phyloP scores from a whole-genome alignment of 768 basidiomycete species.

The Leccinum olivaceopallidum region DNA sequence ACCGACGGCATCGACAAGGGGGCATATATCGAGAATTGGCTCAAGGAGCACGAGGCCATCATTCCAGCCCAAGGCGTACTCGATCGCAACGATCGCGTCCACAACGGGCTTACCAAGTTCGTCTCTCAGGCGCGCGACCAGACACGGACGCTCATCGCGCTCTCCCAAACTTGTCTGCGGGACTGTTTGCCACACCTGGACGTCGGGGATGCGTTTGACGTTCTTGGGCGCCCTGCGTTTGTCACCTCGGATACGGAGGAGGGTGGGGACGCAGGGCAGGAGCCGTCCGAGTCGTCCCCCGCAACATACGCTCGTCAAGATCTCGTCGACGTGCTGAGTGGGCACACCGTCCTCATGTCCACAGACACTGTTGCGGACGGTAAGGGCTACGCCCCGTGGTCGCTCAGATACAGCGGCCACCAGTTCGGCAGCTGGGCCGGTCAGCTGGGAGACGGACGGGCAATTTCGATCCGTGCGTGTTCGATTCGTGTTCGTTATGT shows the following conservation, averaged over 20 bases:
- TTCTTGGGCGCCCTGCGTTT: slow-evolving; percentile 64
- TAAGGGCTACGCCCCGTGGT: slow-evolving; percentile 62
- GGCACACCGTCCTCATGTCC: slow-evolving; percentile 66
- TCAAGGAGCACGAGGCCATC: slow-evolving; percentile 62
- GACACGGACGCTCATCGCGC: slow-evolving; percentile 61
- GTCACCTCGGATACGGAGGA: slow-evolving; percentile 28
- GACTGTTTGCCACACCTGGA: slow-evolving; percentile 86
- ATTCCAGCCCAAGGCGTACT: slow-evolving; percentile 22
- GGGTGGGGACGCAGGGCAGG: slow-evolving; percentile 23
- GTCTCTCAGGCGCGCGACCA: slow-evolving; percentile 51
- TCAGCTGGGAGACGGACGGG: slow-evolving; percentile 94
- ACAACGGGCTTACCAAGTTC: slow-evolving; percentile 45
- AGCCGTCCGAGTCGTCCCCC: slow-evolving; percentile 17
- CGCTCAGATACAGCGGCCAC: slow-evolving; percentile 87
- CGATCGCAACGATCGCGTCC: not conserved
- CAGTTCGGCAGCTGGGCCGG: slow-evolving; percentile 92
- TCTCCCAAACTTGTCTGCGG: slow-evolving; percentile 65
- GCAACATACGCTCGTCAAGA: slow-evolving; percentile 58
- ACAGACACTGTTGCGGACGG: slow-evolving; percentile 30
- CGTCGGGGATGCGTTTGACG: slow-evolving; percentile 76
- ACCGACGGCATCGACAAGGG: slow-evolving; percentile 52
- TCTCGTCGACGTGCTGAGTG: slow-evolving; percentile 80
- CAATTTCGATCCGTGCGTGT: slow-evolving; percentile 75
- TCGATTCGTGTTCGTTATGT: not conserved
- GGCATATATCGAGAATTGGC: slow-evolving; percentile 75